Percentiles rank a stretch among this genome's conserved stretches.
These are phyloP conservation scores for Fraxinus anomala DNA, from an alignment of 257 asterid species.

Conservation along the genomic window DNA sequence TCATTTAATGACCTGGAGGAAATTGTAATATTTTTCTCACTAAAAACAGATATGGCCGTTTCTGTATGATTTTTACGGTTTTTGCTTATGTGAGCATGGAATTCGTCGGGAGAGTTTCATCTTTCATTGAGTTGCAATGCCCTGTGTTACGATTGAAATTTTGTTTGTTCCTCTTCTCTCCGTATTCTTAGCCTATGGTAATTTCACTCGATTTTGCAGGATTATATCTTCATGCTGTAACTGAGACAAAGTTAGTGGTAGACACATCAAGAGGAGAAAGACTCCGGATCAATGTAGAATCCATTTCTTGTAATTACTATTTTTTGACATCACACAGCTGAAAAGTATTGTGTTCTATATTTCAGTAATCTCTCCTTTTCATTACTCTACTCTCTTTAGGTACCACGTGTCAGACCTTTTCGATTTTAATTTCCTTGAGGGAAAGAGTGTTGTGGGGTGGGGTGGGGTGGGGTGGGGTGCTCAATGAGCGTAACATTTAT, in stretches of 20 bases:
- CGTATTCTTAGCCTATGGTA: slow-evolving; percentile 23
- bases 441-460: too few species aligned
- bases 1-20: not conserved
- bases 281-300: slow-evolving; percentile 83
- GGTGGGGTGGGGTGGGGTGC: not conserved
- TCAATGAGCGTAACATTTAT: not conserved
- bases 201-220: slow-evolving; percentile 44
- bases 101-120: not conserved
- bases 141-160: not conserved
- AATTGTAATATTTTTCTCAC: not conserved
- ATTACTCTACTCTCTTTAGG: not conserved
- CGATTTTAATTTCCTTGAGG: not conserved
- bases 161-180: slow-evolving; percentile 7
- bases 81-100: not conserved
- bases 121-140: not conserved
- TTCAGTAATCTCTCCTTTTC: slow-evolving; percentile 5
- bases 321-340: slow-evolving; percentile 12
- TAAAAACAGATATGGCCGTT: not conserved
- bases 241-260: slow-evolving; percentile 86
- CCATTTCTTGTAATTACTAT: slow-evolving; percentile 15
- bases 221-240: slow-evolving; percentile 76
- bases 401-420: not conserved
- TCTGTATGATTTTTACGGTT: not conserved
- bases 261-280: slow-evolving; percentile 99
- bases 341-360: slow-evolving; percentile 9